phyloP scores from a whole-genome alignment of 768 basidiomycete species.

The Lanmaoa pseudosensibilis region DNA sequence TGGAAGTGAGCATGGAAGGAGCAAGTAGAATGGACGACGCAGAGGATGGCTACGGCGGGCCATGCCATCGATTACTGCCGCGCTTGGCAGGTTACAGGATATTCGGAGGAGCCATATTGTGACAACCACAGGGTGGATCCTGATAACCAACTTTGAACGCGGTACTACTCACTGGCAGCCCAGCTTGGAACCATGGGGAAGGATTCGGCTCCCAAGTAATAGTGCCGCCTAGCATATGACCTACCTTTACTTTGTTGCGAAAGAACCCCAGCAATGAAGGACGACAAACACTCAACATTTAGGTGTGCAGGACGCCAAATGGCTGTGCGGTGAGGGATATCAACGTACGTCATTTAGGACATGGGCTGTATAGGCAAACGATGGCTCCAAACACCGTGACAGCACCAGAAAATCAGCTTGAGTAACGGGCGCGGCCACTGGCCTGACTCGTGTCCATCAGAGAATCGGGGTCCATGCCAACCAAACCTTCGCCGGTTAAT shows the following conservation, averaged over 20 bases:
- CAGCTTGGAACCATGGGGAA: not conserved
- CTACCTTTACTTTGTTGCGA: not conserved
- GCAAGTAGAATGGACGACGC: not conserved
- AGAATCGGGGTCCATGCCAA: not conserved
- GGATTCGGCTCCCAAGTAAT: not conserved
- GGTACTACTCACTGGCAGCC: too few relatives aligned
- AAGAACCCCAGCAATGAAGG: not conserved
- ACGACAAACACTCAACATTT: not conserved
- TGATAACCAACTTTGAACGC: constrained; percentile 2
- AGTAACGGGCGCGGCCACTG: not conserved
- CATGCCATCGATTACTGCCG: constrained; percentile 1
- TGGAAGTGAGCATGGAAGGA: constrained; percentile 16
- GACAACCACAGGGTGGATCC: constrained; percentile 24
- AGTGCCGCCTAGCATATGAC: not conserved
- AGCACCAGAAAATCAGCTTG: not conserved
- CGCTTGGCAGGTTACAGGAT: constrained; percentile 1
- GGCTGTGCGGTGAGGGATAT: not conserved
- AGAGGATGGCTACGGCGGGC: constrained; percentile 15
- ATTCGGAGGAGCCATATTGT: not conserved
- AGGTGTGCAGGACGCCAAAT: not conserved
- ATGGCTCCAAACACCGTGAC: not conserved
- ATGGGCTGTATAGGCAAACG: not conserved
- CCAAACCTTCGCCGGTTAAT: not conserved
- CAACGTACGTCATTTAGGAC: not conserved
- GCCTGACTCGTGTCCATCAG: not conserved